These are phyloP conservation scores for Cicer bijugum DNA, from an alignment of 306 rosid genomes.

Conservation along the genomic window DNA sequence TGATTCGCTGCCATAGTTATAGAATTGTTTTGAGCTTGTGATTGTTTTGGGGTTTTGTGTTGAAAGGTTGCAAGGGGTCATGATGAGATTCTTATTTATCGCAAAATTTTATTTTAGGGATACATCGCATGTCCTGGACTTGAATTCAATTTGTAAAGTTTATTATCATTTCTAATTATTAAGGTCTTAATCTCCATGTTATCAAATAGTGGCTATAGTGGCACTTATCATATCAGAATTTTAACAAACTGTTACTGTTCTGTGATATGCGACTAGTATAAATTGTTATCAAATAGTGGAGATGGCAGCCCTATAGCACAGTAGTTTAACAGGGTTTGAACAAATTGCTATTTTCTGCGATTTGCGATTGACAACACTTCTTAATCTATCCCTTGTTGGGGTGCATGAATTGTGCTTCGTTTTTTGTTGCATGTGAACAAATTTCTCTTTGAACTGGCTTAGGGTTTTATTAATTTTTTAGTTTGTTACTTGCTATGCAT, in stretches of 20 bases:
- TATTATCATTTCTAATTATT: not conserved
- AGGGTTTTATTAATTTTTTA: not conserved
- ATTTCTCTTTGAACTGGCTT: not conserved
- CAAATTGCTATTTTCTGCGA: no score
- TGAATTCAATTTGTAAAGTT: not conserved
- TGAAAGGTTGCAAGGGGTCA: not conserved
- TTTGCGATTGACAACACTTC: no score
- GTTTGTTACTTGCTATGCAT: not conserved
- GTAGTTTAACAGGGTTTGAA: no score
- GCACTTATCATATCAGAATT: no score
- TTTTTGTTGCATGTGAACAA: not conserved
- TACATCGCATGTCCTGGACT: not conserved
- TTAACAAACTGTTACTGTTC: no score
- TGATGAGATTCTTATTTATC: not conserved
- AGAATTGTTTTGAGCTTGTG: slow-evolving; percentile 10
- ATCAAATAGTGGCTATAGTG: no score
- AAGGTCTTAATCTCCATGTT: not conserved
- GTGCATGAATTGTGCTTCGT: slow-evolving; percentile 30
- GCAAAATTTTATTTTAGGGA: not conserved
- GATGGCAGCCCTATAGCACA: no score
- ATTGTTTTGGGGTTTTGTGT: slow-evolving; percentile 19
- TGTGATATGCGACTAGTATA: no score
- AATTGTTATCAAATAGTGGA: no score
- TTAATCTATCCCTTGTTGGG: slow-evolving; percentile 5
- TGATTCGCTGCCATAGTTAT: not conserved